phyloP scores from a whole-genome alignment of 192 early-diverging fungal species.

The Coemansia sp. region DNA sequence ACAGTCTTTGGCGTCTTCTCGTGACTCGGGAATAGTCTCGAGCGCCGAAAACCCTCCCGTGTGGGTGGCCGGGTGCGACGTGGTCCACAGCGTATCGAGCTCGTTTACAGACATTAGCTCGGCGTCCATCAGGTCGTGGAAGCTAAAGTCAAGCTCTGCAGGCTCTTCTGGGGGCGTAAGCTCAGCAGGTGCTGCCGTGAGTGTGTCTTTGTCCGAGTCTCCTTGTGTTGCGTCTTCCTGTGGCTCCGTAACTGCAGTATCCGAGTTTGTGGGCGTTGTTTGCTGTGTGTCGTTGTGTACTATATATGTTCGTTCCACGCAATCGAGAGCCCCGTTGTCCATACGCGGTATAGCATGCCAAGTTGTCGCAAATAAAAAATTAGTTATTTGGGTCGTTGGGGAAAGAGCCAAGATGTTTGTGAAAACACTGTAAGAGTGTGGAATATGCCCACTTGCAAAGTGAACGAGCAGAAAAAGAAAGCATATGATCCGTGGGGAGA shows the following conservation, averaged over 20 bases:
- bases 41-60: slow-evolving; percentile 11
- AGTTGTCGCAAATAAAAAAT: background rate
- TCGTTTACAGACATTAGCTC: slow-evolving; percentile 65
- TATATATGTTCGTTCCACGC: slow-evolving; percentile 28
- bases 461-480: no score
- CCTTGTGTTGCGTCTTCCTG: background rate
- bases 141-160: slow-evolving; percentile 34
- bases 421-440: no score
- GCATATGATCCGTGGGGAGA: no score
- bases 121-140: slow-evolving; percentile 64
- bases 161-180: background rate
- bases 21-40: slow-evolving; percentile 31
- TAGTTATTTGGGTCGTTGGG: no score
- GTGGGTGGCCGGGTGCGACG: slow-evolving; percentile 21
- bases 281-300: slow-evolving; percentile 3
- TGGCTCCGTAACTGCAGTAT: background rate
- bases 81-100: slow-evolving; percentile 59
- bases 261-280: slow-evolving; percentile 10
- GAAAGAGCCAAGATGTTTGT: no score
- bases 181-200: background rate
- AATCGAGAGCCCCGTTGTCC: slow-evolving; percentile 23
- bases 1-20: background rate
- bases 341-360: slow-evolving; percentile 31
- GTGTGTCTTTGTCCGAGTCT: background rate
- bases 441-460: no score